These are phyloP conservation scores for Aspergillus hortae DNA, from an alignment of 2,329 filamentous ascomycete genomes.

Conservation along the genomic window DNA sequence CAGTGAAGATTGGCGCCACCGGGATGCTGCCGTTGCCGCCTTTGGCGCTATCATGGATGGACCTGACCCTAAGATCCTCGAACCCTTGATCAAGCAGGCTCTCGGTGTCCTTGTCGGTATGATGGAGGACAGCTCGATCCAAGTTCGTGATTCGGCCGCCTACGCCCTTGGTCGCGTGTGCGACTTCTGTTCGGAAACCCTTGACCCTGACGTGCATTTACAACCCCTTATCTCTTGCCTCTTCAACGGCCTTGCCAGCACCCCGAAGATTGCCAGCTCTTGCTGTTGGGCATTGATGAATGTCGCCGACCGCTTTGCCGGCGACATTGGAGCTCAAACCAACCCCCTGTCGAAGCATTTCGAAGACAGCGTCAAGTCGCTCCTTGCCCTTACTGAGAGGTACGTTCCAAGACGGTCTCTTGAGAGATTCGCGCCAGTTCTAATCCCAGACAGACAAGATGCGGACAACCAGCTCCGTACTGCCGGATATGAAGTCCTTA, in stretches of 20 bases:
- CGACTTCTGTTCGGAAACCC: slow-evolving; percentile 85
- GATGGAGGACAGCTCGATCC: slow-evolving; percentile 82
- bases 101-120: slow-evolving; percentile 88
- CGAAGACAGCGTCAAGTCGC: slow-evolving; percentile 80
- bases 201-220: slow-evolving; percentile 79
- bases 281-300: slow-evolving; percentile 99
- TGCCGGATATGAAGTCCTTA: slow-evolving; percentile 94
- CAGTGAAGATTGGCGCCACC: slow-evolving; percentile 87
- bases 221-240: slow-evolving; percentile 81
- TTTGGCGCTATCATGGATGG: slow-evolving; percentile 99
- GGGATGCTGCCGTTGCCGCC: slow-evolving; percentile 93
- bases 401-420: slow-evolving; percentile 20
- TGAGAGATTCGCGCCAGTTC: not conserved
- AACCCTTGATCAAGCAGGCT: slow-evolving; percentile 93
- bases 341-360: slow-evolving; percentile 92
- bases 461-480: slow-evolving; percentile 87
- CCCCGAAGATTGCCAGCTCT: slow-evolving; percentile 93
- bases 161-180: slow-evolving; percentile 96
- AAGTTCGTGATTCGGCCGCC: slow-evolving; percentile 92
- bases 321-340: slow-evolving; percentile 70
- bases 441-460: slow-evolving; percentile 50
- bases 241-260: slow-evolving; percentile 84
- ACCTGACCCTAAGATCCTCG: slow-evolving; percentile 85
- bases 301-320: slow-evolving; percentile 89
- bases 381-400: slow-evolving; percentile 81